Evolutionary conservation across 2,329 filamentous ascomycete genomes (phyloP), one percentile per base, ranked within the genome.

Genomic region (Aspergillus neoniger): DNA sequence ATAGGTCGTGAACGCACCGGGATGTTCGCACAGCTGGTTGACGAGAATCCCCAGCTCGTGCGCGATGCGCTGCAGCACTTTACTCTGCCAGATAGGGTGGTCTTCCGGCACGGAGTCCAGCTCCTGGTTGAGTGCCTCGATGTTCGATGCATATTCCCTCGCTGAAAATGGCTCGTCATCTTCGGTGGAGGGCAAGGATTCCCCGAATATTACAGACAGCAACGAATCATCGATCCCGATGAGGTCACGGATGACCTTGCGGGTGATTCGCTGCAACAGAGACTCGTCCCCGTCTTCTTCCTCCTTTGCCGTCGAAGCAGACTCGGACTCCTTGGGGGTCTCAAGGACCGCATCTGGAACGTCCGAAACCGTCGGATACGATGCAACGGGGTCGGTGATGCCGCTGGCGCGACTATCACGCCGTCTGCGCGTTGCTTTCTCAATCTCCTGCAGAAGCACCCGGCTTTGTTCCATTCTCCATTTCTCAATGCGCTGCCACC

Each of bases 401-500:
- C 62, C 62, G 47, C 70, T 74, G 39, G 54, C 61, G 49, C 66
- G 71, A 58, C 70, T 73, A 32, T 67, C 70, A 54, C 76, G 85
- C 60, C 90, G 85, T 60, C 90, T 83, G 58, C 86, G 83, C 4
- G 92, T 96, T 77, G 96, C 92, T 63, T 86, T 89, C 75, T 96
- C 91, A 51, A 98, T 93, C 76, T 97, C 92, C 58, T 96, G 91
- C 36, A 97, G 76, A 28, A 99, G 80, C 10, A 91, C 87, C 60
- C 86, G 86, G 74, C 92, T 96, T 74, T 99, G 93, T 71, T 98
- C 94, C 71, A 96, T 78, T 58, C 93, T 86, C 95, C 95, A 99
- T 55, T 86, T 85, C 76, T 98, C 94, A 72, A 99, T 96, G 62
- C 94, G 86, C 68, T 88, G 86, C 72, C 88, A 90, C 72, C 90